Conservation (phyloP, 768 basidiomycete species). For the Leccinum pellstonianum region DNA sequence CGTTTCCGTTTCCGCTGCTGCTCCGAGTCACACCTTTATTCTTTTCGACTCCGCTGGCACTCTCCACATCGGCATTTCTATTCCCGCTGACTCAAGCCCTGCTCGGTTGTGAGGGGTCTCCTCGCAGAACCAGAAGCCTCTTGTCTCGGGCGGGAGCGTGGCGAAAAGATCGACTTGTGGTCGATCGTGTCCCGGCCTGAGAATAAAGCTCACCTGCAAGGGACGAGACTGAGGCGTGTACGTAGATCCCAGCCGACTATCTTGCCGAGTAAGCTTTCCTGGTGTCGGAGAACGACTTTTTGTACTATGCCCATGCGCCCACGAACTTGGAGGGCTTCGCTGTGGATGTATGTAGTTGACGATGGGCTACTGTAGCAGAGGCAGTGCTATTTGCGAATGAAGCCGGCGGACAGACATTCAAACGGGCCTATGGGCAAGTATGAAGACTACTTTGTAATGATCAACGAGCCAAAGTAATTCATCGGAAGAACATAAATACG, state of each 20-base stretch:
- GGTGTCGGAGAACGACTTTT: conserved; percentile 37
- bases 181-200: too few relatives aligned
- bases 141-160: conserved; percentile 2
- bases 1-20: background rate
- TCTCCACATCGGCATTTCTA: background rate
- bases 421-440: too few relatives aligned
- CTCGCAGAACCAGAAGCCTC: background rate
- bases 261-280: conserved; percentile 53
- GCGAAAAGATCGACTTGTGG: too few relatives aligned
- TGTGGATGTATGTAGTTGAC: conserved; percentile 30
- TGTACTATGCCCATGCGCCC: conserved; percentile 62
- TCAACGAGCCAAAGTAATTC: too few relatives aligned
- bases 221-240: too few relatives aligned
- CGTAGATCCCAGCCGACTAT: conserved; percentile 52
- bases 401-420: too few relatives aligned
- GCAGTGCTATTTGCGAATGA: too few relatives aligned
- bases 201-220: conserved; percentile 1
- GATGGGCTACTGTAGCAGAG: too few relatives aligned
- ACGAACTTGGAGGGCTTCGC: conserved; percentile 59
- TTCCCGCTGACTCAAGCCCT: conserved; percentile 36
- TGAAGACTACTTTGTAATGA: too few relatives aligned
- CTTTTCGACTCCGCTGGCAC: background rate
- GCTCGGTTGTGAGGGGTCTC: conserved; percentile 22
- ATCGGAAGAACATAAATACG: too few relatives aligned
- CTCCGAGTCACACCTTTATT: background rate